A percentile compares a stretch with the other conserved stretches of the same genome.
These are phyloP conservation scores for Aspergillus unguis DNA, from an alignment of 2,329 filamentous ascomycete species.

Conservation along the genomic window DNA sequence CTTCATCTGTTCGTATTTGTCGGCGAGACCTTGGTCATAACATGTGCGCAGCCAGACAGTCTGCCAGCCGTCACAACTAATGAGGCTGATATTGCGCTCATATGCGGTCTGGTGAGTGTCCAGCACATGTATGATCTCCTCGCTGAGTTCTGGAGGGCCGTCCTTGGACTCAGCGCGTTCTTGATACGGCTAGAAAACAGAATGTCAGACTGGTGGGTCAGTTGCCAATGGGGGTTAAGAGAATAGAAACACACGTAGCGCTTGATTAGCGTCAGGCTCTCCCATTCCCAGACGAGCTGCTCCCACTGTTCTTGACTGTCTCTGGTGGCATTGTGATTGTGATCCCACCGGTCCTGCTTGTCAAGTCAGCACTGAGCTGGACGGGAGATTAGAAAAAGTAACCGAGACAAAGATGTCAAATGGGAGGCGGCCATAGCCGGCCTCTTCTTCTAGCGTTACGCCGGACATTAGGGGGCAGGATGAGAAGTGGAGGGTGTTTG, in stretches of 20 bases:
- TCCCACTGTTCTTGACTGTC: neutral
- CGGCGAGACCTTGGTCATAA: neutral
- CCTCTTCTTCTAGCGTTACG: neutral
- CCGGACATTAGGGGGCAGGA: neutral
- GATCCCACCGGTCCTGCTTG: neutral
- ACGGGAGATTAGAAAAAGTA: too few species aligned
- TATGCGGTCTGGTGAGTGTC: neutral
- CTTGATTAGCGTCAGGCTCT: neutral
- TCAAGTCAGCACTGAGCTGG: too few species aligned
- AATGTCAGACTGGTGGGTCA: neutral
- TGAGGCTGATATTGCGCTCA: neutral
- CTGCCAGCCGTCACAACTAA: neutral
- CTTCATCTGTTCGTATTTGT: neutral
- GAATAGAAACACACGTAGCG: neutral
- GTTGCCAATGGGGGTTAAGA: neutral
- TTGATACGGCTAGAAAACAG: neutral
- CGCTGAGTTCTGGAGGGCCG: neutral
- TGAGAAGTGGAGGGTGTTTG: neutral
- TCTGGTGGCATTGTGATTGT: neutral
- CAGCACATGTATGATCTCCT: neutral
- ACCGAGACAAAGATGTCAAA: neutral
- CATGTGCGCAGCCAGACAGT: neutral
- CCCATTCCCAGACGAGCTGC: neutral
- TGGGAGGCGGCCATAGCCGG: neutral
- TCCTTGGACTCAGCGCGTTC: neutral